Evolutionary conservation across 257 asterid species (phyloP).

Genomic region (Solanum sejunctum): DNA sequence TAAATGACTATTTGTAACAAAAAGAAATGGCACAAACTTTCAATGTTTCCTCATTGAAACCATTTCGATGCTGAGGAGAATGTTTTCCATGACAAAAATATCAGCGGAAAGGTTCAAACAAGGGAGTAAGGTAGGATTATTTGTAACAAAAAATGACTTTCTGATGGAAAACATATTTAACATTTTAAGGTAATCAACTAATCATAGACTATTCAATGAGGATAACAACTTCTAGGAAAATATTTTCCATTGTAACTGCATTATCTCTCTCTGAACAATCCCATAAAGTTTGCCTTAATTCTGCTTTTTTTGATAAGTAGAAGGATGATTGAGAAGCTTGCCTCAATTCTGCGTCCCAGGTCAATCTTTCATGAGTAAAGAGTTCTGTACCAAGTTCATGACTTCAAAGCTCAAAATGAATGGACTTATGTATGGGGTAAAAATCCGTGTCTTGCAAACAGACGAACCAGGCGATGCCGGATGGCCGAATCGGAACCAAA

Average conservation of each 20-base stretch:
- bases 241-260: background rate
- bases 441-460: background rate
- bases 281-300: background rate
- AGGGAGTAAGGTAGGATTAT: background rate
- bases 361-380: background rate
- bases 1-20: too few relatives aligned
- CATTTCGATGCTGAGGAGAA: too few relatives aligned
- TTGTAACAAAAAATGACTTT: background rate
- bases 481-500: background rate
- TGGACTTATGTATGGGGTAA: background rate
- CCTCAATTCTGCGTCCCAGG: background rate
- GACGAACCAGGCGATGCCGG: background rate
- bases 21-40: too few relatives aligned
- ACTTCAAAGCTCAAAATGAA: background rate
- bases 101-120: background rate
- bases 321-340: background rate
- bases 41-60: too few relatives aligned
- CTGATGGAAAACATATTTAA: background rate
- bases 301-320: background rate
- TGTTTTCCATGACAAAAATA: background rate
- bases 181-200: background rate
- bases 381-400: background rate
- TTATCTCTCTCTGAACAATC: background rate
- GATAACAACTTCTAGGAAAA: background rate
- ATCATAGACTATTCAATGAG: background rate